Evolutionary conservation across 2,329 filamentous ascomycete genomes (phyloP).

Genomic region (Colletotrichum lini): DNA sequence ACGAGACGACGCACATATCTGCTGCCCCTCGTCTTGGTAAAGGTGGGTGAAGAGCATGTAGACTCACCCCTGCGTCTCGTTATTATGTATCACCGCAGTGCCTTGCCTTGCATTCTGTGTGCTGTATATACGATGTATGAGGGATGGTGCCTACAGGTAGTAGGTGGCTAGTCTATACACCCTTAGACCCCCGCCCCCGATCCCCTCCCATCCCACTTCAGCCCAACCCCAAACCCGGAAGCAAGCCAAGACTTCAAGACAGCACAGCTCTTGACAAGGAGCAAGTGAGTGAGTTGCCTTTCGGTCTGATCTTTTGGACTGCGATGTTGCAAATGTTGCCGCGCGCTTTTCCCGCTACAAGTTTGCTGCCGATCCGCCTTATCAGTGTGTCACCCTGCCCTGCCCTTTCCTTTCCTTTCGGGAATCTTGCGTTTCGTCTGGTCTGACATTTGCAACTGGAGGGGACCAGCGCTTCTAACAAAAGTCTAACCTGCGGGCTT

Average conservation of each 20-base stretch:
- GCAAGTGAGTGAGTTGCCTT: background rate
- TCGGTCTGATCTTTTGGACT: conserved; percentile 27
- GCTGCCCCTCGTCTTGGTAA: background rate
- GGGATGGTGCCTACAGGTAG: too few relatives aligned
- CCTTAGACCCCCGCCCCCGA: background rate
- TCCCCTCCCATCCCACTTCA: background rate
- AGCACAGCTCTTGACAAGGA: conserved; percentile 18
- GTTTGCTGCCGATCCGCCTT: conserved; percentile 4
- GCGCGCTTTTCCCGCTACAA: background rate
- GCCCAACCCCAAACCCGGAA: conserved; percentile 2
- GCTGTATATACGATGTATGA: too few relatives aligned
- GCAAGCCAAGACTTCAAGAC: conserved; percentile 28
- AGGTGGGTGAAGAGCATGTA: background rate
- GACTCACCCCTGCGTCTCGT: conserved; percentile 9
- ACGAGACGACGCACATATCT: conserved; percentile 1
- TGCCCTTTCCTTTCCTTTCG: conserved; percentile 1
- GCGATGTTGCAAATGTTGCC: conserved; percentile 10
- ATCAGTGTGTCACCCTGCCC: conserved; percentile 17
- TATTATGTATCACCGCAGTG: background rate
- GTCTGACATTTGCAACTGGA: background rate
- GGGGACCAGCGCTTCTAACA: conserved; percentile 7
- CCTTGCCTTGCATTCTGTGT: background rate
- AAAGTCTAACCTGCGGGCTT: conserved; percentile 26
- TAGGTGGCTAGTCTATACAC: background rate
- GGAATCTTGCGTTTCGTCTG: conserved; percentile 4